Percentiles rank a stretch among this genome's conserved stretches.
Evolutionary conservation across 139 green algal genomes (phyloP).

Genomic region (Chlamydomonas schloesseri): DNA sequence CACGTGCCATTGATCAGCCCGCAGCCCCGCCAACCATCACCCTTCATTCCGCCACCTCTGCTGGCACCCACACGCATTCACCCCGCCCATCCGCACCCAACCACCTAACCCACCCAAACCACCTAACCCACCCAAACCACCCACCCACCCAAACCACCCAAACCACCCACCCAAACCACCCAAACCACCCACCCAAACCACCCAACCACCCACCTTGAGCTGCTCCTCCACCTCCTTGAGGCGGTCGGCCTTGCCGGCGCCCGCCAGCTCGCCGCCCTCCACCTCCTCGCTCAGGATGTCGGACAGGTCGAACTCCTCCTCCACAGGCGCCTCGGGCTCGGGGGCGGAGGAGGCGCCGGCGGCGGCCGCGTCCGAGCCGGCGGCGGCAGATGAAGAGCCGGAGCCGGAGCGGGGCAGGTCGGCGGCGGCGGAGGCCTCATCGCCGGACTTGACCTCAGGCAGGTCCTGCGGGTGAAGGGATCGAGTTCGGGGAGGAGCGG

Average conservation of each 20-base stretch:
- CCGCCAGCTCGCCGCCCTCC: background rate
- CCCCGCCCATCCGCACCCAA: background rate
- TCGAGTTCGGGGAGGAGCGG: too few relatives aligned
- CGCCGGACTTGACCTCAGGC: background rate
- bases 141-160: too few relatives aligned
- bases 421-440: background rate
- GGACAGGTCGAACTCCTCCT: constrained; percentile 67
- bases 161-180: too few relatives aligned
- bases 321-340: background rate
- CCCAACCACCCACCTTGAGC: constrained; percentile 31
- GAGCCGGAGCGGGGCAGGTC: too few relatives aligned
- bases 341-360: too few relatives aligned
- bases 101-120: background rate
- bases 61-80: background rate
- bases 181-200: too few relatives aligned
- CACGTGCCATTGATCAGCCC: too few relatives aligned
- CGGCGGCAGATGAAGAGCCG: background rate
- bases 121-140: too few relatives aligned
- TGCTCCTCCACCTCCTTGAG: constrained; percentile 52
- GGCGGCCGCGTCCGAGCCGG: background rate
- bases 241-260: constrained; percentile 36
- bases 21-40: too few relatives aligned
- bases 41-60: too few relatives aligned
- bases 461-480: background rate
- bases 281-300: constrained; percentile 64